These are phyloP conservation scores for Sideroxylon spinosum DNA, from an alignment of 179 eudicot genomes.

Conservation along the genomic window DNA sequence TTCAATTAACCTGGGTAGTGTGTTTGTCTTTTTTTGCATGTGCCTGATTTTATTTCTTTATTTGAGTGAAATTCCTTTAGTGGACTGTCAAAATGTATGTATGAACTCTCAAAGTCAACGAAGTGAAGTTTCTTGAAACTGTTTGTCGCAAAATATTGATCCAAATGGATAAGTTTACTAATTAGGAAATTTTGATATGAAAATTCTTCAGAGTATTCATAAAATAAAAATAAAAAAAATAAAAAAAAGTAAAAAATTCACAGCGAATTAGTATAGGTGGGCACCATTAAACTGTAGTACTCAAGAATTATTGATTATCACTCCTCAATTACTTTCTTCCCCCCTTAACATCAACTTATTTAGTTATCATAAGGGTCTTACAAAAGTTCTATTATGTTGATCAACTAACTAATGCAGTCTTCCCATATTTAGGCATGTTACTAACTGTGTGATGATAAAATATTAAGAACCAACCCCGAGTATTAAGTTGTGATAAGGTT, in stretches of 20 bases:
- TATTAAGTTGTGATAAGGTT: background rate
- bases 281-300: background rate
- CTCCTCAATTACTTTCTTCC: background rate
- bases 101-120: background rate
- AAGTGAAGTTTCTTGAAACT: background rate
- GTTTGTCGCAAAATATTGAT: background rate
- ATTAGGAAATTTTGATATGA: background rate
- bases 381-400: background rate
- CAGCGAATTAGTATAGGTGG: too few relatives aligned
- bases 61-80: constrained; percentile 1
- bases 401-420: background rate
- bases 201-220: background rate
- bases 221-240: too few relatives aligned
- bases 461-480: background rate
- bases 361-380: background rate
- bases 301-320: background rate
- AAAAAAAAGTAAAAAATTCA: too few relatives aligned
- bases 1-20: background rate
- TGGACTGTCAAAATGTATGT: background rate
- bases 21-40: background rate
- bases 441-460: background rate
- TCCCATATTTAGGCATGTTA: background rate
- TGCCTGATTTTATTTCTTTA: background rate
- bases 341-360: background rate
- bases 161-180: background rate